Percentiles rank a stretch among this genome's conserved stretches.
These are phyloP conservation scores for Plectosphaerella plurivora DNA, from an alignment of 2,329 filamentous ascomycete species.

Conservation along the genomic window DNA sequence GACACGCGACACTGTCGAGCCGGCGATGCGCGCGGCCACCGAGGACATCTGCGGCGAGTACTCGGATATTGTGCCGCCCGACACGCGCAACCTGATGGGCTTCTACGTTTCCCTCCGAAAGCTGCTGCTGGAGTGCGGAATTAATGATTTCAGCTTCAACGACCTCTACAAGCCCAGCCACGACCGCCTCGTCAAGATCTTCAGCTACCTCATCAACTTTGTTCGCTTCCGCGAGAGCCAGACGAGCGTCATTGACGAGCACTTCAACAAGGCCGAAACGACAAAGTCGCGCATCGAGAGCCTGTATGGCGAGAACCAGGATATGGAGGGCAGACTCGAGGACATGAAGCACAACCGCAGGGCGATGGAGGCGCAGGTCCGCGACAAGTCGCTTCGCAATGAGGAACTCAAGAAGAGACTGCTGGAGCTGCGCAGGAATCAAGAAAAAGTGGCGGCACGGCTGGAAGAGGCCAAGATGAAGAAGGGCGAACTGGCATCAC, in stretches of 20 bases:
- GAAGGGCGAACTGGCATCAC: constrained; percentile 69
- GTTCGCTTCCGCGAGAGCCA: constrained; percentile 94
- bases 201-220: constrained; percentile 98
- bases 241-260: constrained; percentile 81
- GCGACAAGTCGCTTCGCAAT: constrained; percentile 80
- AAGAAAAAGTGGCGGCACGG: constrained; percentile 77
- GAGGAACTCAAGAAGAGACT: constrained; percentile 81
- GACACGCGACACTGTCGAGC: constrained; percentile 88
- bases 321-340: constrained; percentile 73
- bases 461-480: constrained; percentile 79
- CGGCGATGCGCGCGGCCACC: constrained; percentile 87
- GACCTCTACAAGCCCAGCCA: constrained; percentile 90
- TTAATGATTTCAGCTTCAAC: constrained; percentile 88
- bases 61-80: constrained; percentile 76
- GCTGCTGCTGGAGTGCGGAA: constrained; percentile 80
- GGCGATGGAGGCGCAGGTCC: constrained; percentile 75
- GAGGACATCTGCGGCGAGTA: constrained; percentile 83
- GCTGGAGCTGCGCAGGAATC: constrained; percentile 73
- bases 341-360: constrained; percentile 78
- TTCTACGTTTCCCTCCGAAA: constrained; percentile 84
- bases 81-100: constrained; percentile 91
- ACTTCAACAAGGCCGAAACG: constrained; percentile 85
- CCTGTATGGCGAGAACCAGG: constrained; percentile 80
- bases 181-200: constrained; percentile 86
- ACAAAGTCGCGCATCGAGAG: constrained; percentile 85